Evolutionary conservation across 2,329 filamentous ascomycete genomes (phyloP).

Genomic region (Phoma herbarum): DNA sequence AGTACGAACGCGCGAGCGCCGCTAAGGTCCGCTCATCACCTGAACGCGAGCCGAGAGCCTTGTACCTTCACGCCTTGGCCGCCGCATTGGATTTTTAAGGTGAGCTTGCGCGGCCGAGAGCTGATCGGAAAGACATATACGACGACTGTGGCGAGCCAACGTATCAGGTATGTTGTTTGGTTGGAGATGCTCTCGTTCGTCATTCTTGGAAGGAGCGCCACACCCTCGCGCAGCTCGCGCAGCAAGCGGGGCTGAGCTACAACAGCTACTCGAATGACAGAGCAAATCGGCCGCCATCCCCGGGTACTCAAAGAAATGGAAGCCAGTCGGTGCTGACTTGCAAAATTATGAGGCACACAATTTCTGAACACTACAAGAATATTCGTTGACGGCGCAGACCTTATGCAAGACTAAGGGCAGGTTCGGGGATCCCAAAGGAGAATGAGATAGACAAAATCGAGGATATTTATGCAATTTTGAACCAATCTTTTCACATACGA

Average conservation of each 20-base stretch:
- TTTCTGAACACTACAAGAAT: too few species aligned
- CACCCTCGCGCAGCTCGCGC: background rate
- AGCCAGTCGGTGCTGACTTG: too few species aligned
- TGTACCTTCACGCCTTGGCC: slow-evolving; percentile 9
- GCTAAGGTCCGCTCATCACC: slow-evolving; percentile 15
- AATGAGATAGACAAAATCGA: too few species aligned
- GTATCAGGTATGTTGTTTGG: background rate
- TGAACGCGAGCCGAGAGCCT: slow-evolving; percentile 20
- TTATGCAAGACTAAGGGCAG: too few species aligned
- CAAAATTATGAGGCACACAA: too few species aligned
- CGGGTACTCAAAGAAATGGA: too few species aligned
- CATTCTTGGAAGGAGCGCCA: background rate
- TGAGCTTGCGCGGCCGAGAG: background rate
- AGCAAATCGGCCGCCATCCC: background rate
- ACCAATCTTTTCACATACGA: background rate
- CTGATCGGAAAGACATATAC: background rate
- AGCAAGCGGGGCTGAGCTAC: background rate
- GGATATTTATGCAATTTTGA: too few species aligned
- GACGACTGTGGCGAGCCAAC: slow-evolving; percentile 11
- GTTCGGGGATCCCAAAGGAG: too few species aligned
- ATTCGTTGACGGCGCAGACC: too few species aligned
- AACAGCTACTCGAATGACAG: background rate
- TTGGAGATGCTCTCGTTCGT: background rate
- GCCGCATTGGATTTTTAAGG: background rate
- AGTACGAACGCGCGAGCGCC: slow-evolving; percentile 14